Evolutionary conservation across 352 stramenopile genomes (phyloP).

Genomic region (Phytophthora uliginosa): DNA sequence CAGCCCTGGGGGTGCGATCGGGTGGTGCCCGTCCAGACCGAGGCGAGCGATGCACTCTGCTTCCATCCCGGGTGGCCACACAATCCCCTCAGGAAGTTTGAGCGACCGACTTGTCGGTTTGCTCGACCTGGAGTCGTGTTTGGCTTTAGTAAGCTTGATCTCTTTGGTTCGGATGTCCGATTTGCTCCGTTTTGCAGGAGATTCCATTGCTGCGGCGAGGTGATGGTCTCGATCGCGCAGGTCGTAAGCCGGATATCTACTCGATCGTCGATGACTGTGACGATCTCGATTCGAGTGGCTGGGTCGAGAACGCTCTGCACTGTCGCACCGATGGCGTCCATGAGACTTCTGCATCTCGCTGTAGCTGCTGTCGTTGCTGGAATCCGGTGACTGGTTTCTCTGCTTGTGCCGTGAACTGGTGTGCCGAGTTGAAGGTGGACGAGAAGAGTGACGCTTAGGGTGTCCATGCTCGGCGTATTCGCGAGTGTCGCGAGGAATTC

Average conservation of each 20-base stretch:
- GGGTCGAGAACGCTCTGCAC: not conserved
- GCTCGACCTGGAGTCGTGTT: not conserved
- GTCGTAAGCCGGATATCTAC: slow-evolving; percentile 1
- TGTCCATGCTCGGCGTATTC: not conserved
- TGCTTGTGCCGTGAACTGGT: slow-evolving; percentile 1
- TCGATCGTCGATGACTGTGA: not conserved
- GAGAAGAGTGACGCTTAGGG: slow-evolving; percentile 5
- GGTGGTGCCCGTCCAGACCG: slow-evolving; percentile 36
- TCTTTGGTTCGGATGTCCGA: not conserved
- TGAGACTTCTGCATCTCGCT: not conserved
- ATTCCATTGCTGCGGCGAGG: slow-evolving; percentile 6
- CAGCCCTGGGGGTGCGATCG: slow-evolving; percentile 55
- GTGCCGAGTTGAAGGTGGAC: not conserved
- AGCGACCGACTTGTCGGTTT: not conserved
- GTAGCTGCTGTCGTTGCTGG: slow-evolving; percentile 4
- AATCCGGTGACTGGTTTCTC: slow-evolving; percentile 1
- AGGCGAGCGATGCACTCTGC: slow-evolving; percentile 38
- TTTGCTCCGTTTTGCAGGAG: slow-evolving; percentile 11
- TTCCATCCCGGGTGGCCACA: slow-evolving; percentile 72
- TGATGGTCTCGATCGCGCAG: not conserved
- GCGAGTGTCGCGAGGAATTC: not conserved
- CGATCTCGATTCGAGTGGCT: not conserved
- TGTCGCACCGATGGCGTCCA: not conserved
- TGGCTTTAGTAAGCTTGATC: not conserved
- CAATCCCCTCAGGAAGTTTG: slow-evolving; percentile 27